Conservation (phyloP, 164 flowering plant genomes). For the Magnolia officinalis region DNA sequence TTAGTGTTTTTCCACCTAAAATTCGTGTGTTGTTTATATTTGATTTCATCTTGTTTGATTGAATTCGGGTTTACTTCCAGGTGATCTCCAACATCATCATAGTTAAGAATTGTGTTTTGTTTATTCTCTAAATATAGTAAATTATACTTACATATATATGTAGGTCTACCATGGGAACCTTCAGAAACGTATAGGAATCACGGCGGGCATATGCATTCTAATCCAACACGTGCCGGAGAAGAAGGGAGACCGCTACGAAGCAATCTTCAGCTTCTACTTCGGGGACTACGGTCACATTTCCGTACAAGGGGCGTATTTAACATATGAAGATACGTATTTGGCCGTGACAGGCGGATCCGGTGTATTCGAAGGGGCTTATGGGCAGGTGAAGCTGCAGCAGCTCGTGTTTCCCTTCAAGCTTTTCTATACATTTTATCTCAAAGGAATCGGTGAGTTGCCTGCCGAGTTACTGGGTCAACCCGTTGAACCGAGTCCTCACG, state of each 20-base stretch:
- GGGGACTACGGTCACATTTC: constrained; percentile 72
- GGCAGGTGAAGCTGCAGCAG: constrained; percentile 60
- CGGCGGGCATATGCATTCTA: constrained; percentile 54
- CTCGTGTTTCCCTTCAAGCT: constrained; percentile 61
- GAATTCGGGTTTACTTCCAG: too few species aligned
- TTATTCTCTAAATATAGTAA: too few species aligned
- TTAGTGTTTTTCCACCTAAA: too few species aligned
- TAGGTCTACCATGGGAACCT: constrained; percentile 58
- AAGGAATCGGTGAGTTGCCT: constrained; percentile 57
- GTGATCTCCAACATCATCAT: too few species aligned
- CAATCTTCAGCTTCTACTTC: constrained; percentile 68
- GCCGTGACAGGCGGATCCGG: constrained; percentile 75
- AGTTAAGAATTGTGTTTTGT: too few species aligned
- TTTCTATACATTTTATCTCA: constrained; percentile 58
- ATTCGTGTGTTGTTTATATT: too few species aligned
- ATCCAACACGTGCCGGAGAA: constrained; percentile 56
- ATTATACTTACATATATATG: too few species aligned
- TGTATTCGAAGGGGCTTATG: constrained; percentile 53
- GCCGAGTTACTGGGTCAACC: constrained; percentile 43
- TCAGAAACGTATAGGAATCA: constrained; percentile 55
- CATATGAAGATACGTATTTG: constrained; percentile 53
- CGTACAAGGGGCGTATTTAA: constrained; percentile 64
- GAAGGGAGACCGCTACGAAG: constrained; percentile 68
- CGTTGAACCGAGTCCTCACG: constrained; percentile 43
- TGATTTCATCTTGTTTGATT: too few species aligned